phyloP scores from a whole-genome alignment of 2,329 filamentous ascomycete genomes.

The Diaporthe vaccinii region DNA sequence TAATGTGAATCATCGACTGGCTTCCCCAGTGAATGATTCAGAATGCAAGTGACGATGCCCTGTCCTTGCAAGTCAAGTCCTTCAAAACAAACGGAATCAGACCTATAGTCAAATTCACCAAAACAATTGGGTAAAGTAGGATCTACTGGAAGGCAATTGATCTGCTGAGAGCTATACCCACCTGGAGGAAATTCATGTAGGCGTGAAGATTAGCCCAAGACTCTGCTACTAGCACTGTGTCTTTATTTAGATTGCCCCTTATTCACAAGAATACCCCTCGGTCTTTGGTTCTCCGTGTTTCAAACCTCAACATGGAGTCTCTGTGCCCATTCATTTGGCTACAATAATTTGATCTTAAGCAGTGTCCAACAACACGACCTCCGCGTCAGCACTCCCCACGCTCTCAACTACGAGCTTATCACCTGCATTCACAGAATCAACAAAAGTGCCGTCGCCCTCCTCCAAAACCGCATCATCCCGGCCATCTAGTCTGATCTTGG shows the following conservation, averaged over 20 bases:
- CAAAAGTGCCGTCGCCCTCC: slow-evolving; percentile 87
- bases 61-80: too few species aligned
- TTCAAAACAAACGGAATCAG: not conserved
- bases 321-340: not conserved
- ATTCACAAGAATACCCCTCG: too few species aligned
- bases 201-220: too few species aligned
- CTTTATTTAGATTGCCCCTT: too few species aligned
- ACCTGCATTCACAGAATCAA: slow-evolving; percentile 74
- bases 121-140: not conserved
- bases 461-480: slow-evolving; percentile 75
- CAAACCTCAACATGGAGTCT: not conserved
- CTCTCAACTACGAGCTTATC: slow-evolving; percentile 76
- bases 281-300: too few species aligned
- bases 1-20: too few species aligned
- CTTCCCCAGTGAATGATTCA: not conserved
- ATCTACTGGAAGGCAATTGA: not conserved
- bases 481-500: slow-evolving; percentile 77
- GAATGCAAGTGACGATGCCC: too few species aligned
- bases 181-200: too few species aligned
- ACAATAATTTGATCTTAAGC: not conserved
- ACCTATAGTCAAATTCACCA: not conserved
- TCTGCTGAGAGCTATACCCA: not conserved
- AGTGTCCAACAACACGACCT: slow-evolving; percentile 76
- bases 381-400: slow-evolving; percentile 76
- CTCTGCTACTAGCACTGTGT: too few species aligned